phyloP scores from a whole-genome alignment of 495 filamentous ascomycete genomes.

The Hypoxylon rickii region DNA sequence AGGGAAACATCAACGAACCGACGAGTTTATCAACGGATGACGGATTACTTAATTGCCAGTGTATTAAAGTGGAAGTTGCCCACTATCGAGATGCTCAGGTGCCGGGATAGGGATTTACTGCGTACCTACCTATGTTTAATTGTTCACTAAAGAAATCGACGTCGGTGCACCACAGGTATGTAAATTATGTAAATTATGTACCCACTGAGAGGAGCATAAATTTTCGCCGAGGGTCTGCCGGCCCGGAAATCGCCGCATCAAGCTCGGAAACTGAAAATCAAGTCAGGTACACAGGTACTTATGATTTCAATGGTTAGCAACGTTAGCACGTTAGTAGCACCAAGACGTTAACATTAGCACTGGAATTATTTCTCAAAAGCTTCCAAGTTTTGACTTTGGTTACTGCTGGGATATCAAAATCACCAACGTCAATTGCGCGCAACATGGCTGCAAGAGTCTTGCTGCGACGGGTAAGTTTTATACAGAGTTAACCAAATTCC shows the following conservation, averaged over 20 bases:
- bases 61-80: background rate
- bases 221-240: conserved; percentile 25
- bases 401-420: too few relatives aligned
- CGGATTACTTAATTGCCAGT: too few relatives aligned
- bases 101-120: too few relatives aligned
- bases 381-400: conserved; percentile 13
- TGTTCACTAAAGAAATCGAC: too few relatives aligned
- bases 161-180: conserved; percentile 17
- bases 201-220: conserved; percentile 4
- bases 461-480: conserved; percentile 49
- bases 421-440: conserved; percentile 46
- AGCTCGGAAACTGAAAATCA: background rate
- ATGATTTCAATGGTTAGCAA: too few relatives aligned
- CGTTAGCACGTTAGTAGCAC: background rate
- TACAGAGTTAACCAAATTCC: background rate
- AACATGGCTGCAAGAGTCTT: conserved; percentile 59
- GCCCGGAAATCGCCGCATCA: conserved; percentile 20
- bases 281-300: too few relatives aligned
- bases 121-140: too few relatives aligned
- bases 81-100: too few relatives aligned
- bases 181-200: background rate
- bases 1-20: too few relatives aligned
- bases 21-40: background rate
- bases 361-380: conserved; percentile 17
- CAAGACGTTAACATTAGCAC: conserved; percentile 22